A percentile compares a stretch with the other conserved stretches of the same genome.
phyloP scores from a whole-genome alignment of 495 filamentous ascomycete species.

The Stereocaulon alpinum region DNA sequence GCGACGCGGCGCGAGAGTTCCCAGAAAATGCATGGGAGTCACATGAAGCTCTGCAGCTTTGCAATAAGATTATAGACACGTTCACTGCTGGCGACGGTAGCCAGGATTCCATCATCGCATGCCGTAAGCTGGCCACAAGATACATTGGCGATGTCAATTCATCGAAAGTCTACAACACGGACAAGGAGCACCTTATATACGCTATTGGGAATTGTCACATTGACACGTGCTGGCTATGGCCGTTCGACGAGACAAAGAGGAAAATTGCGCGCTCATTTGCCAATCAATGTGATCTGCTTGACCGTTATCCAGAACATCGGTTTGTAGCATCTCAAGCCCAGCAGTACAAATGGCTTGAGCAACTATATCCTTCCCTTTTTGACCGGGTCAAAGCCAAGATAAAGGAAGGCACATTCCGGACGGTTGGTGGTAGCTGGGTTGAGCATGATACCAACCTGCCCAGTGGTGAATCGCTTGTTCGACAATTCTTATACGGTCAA shows the following conservation, averaged over 20 bases:
- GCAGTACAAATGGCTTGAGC: slow-evolving; percentile 94
- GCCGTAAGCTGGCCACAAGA: slow-evolving; percentile 68
- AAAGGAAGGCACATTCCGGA: slow-evolving; percentile 81
- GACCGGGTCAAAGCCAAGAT: slow-evolving; percentile 86
- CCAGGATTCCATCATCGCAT: slow-evolving; percentile 64
- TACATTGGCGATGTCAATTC: slow-evolving; percentile 80
- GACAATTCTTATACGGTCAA: slow-evolving; percentile 94
- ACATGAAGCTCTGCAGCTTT: slow-evolving; percentile 72
- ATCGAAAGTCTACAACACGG: slow-evolving; percentile 69
- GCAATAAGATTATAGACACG: slow-evolving; percentile 77
- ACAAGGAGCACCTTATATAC: slow-evolving; percentile 63
- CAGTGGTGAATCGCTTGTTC: slow-evolving; percentile 82
- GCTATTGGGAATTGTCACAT: slow-evolving; percentile 96
- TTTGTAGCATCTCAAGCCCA: slow-evolving; percentile 91
- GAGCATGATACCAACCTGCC: slow-evolving; percentile 98
- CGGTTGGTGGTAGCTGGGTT: slow-evolving; percentile 95
- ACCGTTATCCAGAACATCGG: slow-evolving; percentile 86
- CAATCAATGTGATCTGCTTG: slow-evolving; percentile 87
- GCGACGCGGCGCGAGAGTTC: slow-evolving; percentile 74
- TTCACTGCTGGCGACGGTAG: slow-evolving; percentile 70
- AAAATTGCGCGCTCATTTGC: slow-evolving; percentile 96
- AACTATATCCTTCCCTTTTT: slow-evolving; percentile 76
- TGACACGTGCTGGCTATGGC: slow-evolving; percentile 97
- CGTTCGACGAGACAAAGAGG: slow-evolving; percentile 96
- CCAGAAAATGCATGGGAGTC: slow-evolving; percentile 73